Conservation (phyloP, 345 rosid species). For the Pistacia atlantica region DNA sequence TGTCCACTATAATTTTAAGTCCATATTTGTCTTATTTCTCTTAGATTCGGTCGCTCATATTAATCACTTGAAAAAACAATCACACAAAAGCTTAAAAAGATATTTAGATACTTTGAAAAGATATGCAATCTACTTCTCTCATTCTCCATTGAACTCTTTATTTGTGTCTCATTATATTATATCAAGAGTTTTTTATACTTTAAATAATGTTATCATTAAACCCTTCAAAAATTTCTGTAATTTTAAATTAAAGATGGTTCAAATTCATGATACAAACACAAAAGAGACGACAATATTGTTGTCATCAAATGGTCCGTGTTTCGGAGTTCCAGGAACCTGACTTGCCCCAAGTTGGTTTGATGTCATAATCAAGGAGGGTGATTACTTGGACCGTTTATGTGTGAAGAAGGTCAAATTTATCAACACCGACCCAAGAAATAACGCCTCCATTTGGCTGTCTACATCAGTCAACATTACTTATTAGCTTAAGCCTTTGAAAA, state of each 20-base stretch:
- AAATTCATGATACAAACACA: too few relatives aligned
- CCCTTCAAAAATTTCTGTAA: too few relatives aligned
- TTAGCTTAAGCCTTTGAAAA: background rate
- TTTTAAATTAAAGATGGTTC: too few relatives aligned
- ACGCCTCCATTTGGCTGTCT: background rate
- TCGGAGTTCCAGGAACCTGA: background rate
- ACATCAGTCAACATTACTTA: background rate
- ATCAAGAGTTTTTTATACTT: too few relatives aligned
- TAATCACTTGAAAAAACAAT: background rate
- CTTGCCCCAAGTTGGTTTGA: background rate
- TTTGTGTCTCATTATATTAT: background rate
- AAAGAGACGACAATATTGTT: background rate
- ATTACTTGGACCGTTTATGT: background rate
- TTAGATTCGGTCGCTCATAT: background rate
- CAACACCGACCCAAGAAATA: conserved; percentile 5
- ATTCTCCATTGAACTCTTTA: too few relatives aligned
- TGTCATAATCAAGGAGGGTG: background rate
- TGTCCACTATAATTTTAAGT: background rate
- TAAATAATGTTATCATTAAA: too few relatives aligned
- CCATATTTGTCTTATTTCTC: background rate
- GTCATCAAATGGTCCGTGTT: too few relatives aligned
- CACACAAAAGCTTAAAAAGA: background rate
- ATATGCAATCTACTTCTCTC: too few relatives aligned
- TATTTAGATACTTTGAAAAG: background rate
- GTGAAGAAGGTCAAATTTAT: background rate